Percentiles rank a stretch among this genome's conserved stretches.
phyloP scores from a whole-genome alignment of 176 grass and related monocot species.

The Cenchrus americanus region DNA sequence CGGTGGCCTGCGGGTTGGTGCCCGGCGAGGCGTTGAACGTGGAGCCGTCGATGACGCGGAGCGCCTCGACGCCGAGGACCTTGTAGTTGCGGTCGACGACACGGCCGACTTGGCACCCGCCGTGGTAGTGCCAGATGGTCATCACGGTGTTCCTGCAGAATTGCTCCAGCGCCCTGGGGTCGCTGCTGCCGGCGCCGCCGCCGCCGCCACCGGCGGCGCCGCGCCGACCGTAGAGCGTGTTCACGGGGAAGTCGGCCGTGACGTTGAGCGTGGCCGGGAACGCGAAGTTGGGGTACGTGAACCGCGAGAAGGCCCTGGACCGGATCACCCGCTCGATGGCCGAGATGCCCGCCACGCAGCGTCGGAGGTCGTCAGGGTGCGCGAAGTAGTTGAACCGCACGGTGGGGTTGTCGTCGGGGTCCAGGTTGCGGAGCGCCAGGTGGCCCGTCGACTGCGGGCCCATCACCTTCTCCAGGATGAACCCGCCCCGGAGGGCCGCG shows the following conservation, averaged over 20 bases:
- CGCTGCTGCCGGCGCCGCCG: neutral
- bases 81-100: slow-evolving; percentile 78
- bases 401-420: slow-evolving; percentile 67
- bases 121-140: slow-evolving; percentile 97
- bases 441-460: slow-evolving; percentile 67
- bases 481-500: slow-evolving; percentile 65
- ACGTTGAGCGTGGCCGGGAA: slow-evolving; percentile 61
- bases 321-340: slow-evolving; percentile 62
- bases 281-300: slow-evolving; percentile 56
- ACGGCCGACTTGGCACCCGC: slow-evolving; percentile 70
- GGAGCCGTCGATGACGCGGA: slow-evolving; percentile 86
- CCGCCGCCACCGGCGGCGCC: slow-evolving; percentile 38
- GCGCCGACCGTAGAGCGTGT: slow-evolving; percentile 45
- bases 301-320: slow-evolving; percentile 64
- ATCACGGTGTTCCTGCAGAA: slow-evolving; percentile 90
- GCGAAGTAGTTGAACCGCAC: slow-evolving; percentile 88
- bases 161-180: slow-evolving; percentile 61
- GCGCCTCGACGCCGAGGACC: slow-evolving; percentile 60
- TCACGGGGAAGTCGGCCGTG: slow-evolving; percentile 57
- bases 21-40: slow-evolving; percentile 80
- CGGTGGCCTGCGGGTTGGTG: slow-evolving; percentile 89
- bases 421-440: slow-evolving; percentile 56
- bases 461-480: slow-evolving; percentile 82
- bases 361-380: slow-evolving; percentile 63
- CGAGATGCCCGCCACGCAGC: slow-evolving; percentile 65